Conservation (phyloP, 2,329 filamentous ascomycete species). For the Pseudogymnoascus sp. region DNA sequence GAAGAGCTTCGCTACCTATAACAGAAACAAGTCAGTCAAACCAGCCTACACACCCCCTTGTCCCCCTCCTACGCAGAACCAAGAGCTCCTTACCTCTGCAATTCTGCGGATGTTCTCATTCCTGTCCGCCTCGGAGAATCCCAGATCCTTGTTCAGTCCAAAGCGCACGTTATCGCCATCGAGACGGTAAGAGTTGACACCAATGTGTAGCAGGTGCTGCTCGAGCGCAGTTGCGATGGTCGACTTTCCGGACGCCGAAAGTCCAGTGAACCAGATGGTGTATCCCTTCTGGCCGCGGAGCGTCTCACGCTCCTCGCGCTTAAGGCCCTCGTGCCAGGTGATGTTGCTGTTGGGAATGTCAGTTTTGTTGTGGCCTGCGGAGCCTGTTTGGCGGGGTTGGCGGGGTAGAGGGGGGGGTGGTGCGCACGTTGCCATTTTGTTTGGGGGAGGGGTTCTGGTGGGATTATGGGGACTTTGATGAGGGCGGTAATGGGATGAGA, state of each 20-base stretch:
- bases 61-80: neutral
- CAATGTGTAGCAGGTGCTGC: constrained; percentile 86
- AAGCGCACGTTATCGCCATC: constrained; percentile 99
- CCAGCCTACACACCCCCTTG: neutral
- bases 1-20: constrained; percentile 84
- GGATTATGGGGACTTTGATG: neutral
- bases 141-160: constrained; percentile 94
- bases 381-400: constrained; percentile 10
- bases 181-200: constrained; percentile 78
- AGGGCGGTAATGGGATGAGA: neutral
- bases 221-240: constrained; percentile 95
- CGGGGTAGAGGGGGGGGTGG: constrained; percentile 23
- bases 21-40: neutral
- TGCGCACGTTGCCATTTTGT: constrained; percentile 24
- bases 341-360: constrained; percentile 60
- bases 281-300: constrained; percentile 78
- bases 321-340: constrained; percentile 76
- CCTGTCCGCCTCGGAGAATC: constrained; percentile 85
- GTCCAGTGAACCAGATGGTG: constrained; percentile 96
- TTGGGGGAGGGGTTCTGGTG: neutral
- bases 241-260: constrained; percentile 93
- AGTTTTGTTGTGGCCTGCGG: constrained; percentile 11
- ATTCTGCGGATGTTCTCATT: constrained; percentile 98
- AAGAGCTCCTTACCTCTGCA: constrained; percentile 52
- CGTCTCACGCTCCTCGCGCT: constrained; percentile 65